Base-by-base conservation (phyloP, 495 filamentous ascomycete genomes). In the Cladorrhinum samala region DNA sequence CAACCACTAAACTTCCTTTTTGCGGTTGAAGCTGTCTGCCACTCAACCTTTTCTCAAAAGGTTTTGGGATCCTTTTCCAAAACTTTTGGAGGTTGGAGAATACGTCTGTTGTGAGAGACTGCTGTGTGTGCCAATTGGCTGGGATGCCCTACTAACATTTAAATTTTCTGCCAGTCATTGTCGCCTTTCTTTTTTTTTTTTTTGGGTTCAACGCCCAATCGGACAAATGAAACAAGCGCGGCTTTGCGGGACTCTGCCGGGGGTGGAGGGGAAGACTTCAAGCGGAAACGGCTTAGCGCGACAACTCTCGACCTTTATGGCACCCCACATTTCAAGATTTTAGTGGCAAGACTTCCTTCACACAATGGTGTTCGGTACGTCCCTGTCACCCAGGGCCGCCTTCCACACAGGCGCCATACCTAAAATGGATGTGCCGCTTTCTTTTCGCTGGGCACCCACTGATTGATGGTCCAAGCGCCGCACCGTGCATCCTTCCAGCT, bases 141-240 rank as follows among this genome's bases (percentile, higher is more conserved):
- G 18, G 7, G 20, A 2, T 56, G 49, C 54, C n/a, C n/a, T n/a
- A 59, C 60, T 59, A 63, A 63, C 53, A 55, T 59, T 63, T 59
- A 60, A 59, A 54, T 63, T 44, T 47, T 25, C n/a, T 6, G 5
- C 13, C 5, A 17, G 39, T 6, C 5, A 17, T 41, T 33, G 27
- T 11, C 27, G n/a, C n/a, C n/a, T n/a, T 41, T 62, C 43, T 53
- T 24, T 20, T 33, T 33, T 25, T 24, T 54, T 52, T 44, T 36
- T 24, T 36, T 9, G 40, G n/a, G n/a, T n/a, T n/a, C n/a, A 18
- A 36, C 27, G 37, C 19, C 49, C 40, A 55, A 53, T 54, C 40
- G 49, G 49, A 49, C 37, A 17, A 44, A 40, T 55, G 51, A 49
- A 49, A 49, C 52, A 59, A 38, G 33, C 30, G 43, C 41, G 11